These are phyloP conservation scores for Vanrija sp. DNA, from an alignment of 1,284 basidiomycete species.

Conservation along the genomic window DNA sequence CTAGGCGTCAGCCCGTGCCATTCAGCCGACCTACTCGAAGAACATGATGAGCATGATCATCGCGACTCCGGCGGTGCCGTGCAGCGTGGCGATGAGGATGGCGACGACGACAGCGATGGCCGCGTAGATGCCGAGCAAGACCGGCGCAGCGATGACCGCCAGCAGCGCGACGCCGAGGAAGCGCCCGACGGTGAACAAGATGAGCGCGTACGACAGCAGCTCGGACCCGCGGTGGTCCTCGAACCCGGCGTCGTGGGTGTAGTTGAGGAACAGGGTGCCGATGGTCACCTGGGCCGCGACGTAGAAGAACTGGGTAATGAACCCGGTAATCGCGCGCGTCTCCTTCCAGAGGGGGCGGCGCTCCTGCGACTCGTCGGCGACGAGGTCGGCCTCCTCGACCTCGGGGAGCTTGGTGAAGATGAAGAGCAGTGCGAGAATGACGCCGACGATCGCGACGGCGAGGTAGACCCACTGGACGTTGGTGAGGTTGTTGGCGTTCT, in stretches of 20 bases:
- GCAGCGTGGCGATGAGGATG: slow-evolving; percentile 56
- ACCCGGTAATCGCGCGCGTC: slow-evolving; percentile 63
- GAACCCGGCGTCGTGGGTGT: slow-evolving; percentile 61
- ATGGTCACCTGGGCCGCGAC: slow-evolving; percentile 70
- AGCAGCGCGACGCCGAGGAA: slow-evolving; percentile 61
- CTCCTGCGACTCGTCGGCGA: slow-evolving; percentile 4
- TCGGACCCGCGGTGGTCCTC: slow-evolving; percentile 56
- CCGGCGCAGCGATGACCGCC: slow-evolving; percentile 60
- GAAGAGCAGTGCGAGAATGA: slow-evolving; percentile 64
- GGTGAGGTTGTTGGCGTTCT: slow-evolving; percentile 59
- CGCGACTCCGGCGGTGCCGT: slow-evolving; percentile 58
- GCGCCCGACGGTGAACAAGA: slow-evolving; percentile 67
- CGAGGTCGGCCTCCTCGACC: slow-evolving; percentile 55
- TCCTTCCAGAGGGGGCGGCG: slow-evolving; percentile 61
- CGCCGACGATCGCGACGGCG: slow-evolving; percentile 58
- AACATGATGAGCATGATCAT: slow-evolving; percentile 68
- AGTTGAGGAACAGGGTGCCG: slow-evolving; percentile 69
- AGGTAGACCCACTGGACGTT: slow-evolving; percentile 83
- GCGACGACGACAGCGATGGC: slow-evolving; percentile 56
- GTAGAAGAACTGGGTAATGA: slow-evolving; percentile 48
- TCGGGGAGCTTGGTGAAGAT: slow-evolving; percentile 70
- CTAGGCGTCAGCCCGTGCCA: slow-evolving; percentile 35
- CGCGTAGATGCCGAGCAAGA: slow-evolving; percentile 60
- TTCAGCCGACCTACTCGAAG: slow-evolving; percentile 54
- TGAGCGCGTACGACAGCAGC: slow-evolving; percentile 67